Evolutionary conservation across 208 protist species (phyloP).

Genomic region (Phytomonas serpens): DNA sequence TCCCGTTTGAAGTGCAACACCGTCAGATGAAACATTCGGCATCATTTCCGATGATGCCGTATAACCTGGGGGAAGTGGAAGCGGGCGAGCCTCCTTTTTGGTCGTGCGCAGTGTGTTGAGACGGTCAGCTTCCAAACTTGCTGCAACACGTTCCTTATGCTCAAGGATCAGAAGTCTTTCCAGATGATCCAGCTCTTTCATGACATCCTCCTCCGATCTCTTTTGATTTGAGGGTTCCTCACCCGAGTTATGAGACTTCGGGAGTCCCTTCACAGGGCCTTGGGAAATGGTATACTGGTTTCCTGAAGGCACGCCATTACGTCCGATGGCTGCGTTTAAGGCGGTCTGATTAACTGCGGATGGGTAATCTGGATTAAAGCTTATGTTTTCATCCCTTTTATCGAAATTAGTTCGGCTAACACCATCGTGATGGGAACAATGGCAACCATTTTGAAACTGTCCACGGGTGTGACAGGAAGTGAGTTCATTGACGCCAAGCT

Average conservation of each 20-base stretch:
- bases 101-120: slow-evolving; percentile 26
- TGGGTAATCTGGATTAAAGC: slow-evolving; percentile 68
- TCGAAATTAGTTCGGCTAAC: slow-evolving; percentile 16
- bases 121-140: slow-evolving; percentile 48
- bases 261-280: neutral
- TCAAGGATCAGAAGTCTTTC: slow-evolving; percentile 84
- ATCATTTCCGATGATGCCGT: neutral
- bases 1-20: slow-evolving; percentile 11
- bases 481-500: slow-evolving; percentile 42
- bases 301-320: slow-evolving; percentile 38
- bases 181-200: slow-evolving; percentile 75
- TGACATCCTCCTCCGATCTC: slow-evolving; percentile 14
- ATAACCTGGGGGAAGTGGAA: slow-evolving; percentile 22
- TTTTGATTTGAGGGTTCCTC: slow-evolving; percentile 39
- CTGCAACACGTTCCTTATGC: slow-evolving; percentile 73
- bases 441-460: slow-evolving; percentile 42
- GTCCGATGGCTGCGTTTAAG: slow-evolving; percentile 68
- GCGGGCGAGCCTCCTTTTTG: slow-evolving; percentile 26
- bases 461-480: slow-evolving; percentile 18
- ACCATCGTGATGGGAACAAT: slow-evolving; percentile 39
- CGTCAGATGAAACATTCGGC: slow-evolving; percentile 1
- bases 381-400: slow-evolving; percentile 11
- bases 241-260: slow-evolving; percentile 13
- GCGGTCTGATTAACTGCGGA: slow-evolving; percentile 74
- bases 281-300: slow-evolving; percentile 44